phyloP scores from a whole-genome alignment of 768 basidiomycete genomes.

The Trametes cubensis region DNA sequence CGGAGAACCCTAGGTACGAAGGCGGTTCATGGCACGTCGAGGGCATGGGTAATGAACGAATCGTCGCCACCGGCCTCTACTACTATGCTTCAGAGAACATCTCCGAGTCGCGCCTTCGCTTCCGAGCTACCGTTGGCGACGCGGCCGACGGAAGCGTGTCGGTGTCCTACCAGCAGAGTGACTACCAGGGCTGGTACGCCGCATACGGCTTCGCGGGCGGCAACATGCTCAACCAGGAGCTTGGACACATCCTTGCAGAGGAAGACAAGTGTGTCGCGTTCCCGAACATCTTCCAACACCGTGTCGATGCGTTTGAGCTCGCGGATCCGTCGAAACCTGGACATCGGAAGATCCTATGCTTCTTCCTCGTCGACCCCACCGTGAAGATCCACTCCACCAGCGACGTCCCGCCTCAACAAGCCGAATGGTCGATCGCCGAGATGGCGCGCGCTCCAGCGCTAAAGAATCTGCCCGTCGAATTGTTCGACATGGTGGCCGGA shows the following conservation, averaged over 20 bases:
- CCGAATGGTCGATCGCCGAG: constrained; percentile 27
- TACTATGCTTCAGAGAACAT: constrained; percentile 40
- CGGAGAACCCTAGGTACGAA: too few species aligned
- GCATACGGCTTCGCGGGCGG: constrained; percentile 17
- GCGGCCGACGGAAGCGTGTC: background rate
- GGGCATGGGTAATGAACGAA: constrained; percentile 22
- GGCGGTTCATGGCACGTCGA: too few species aligned
- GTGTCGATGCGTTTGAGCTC: constrained; percentile 40
- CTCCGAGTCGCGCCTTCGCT: constrained; percentile 35
- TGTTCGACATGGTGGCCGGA: constrained; percentile 24
- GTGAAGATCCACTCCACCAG: constrained; percentile 35
- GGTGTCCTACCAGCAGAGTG: constrained; percentile 7
- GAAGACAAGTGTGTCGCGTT: constrained; percentile 38
- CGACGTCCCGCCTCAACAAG: constrained; percentile 38
- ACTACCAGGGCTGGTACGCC: constrained; percentile 4
- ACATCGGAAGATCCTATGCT: constrained; percentile 41
- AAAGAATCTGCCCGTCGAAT: constrained; percentile 23
- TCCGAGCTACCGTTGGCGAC: constrained; percentile 33
- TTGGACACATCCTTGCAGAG: constrained; percentile 36
- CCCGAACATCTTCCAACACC: constrained; percentile 44
- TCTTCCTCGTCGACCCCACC: constrained; percentile 43
- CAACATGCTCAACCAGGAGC: constrained; percentile 24
- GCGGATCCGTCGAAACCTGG: constrained; percentile 36
- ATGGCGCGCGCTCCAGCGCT: background rate
- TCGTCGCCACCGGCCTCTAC: constrained; percentile 24